A percentile compares a stretch with the other conserved stretches of the same genome.
These are phyloP conservation scores for Rhizopogon vinicolor DNA, from an alignment of 768 basidiomycete species.

Conservation along the genomic window DNA sequence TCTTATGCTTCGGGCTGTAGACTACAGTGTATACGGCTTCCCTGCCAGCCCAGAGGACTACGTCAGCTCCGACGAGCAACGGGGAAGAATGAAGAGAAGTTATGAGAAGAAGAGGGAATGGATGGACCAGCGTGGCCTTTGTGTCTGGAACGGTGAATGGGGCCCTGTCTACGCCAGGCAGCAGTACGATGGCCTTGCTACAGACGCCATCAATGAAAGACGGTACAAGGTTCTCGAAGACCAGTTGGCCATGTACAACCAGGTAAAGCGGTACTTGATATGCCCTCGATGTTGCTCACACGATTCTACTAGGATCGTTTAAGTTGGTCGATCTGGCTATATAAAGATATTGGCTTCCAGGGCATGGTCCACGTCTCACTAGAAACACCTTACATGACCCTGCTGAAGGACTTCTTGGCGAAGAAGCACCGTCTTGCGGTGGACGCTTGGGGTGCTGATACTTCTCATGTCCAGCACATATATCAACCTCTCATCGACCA, in stretches of 20 bases:
- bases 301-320: slow-evolving; percentile 43
- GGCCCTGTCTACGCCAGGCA: slow-evolving; percentile 75
- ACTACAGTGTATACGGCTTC: slow-evolving; percentile 55
- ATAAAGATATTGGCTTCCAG: slow-evolving; percentile 85
- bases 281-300: not conserved
- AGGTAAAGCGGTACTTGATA: slow-evolving; percentile 28
- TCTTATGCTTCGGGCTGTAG: slow-evolving; percentile 3
- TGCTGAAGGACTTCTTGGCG: slow-evolving; percentile 62
- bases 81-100: slow-evolving; percentile 43
- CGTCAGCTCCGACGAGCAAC: slow-evolving; percentile 47
- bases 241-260: slow-evolving; percentile 68
- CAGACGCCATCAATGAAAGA: slow-evolving; percentile 60
- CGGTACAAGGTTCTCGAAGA: slow-evolving; percentile 67
- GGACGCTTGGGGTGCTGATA: slow-evolving; percentile 78
- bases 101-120: slow-evolving; percentile 75
- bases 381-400: slow-evolving; percentile 66
- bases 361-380: slow-evolving; percentile 76
- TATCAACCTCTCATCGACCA: slow-evolving; percentile 67
- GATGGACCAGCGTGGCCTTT: slow-evolving; percentile 64
- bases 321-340: slow-evolving; percentile 85
- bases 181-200: slow-evolving; percentile 53
- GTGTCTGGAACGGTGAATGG: slow-evolving; percentile 81
- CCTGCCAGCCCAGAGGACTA: slow-evolving; percentile 55
- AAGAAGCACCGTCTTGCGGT: slow-evolving; percentile 77
- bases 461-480: slow-evolving; percentile 44